Base-by-base conservation (phyloP, 1,139 yeast species). In the Pichia sp. region DNA sequence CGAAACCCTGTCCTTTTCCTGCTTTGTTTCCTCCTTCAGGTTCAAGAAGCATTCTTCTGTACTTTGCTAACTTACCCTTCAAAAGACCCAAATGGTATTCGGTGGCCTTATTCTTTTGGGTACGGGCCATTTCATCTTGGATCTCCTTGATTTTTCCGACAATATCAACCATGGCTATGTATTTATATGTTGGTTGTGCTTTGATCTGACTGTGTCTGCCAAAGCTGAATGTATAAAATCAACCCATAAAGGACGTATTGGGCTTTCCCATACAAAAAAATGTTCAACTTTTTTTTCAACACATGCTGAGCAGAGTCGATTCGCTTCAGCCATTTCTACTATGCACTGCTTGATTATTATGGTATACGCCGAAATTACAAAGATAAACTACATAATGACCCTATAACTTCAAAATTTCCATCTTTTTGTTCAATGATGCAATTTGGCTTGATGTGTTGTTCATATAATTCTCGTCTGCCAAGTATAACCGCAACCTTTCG, bases 21-120 rank as follows among this genome's bases (percentile, higher is more conserved):
- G 71, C 75, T 10, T 58, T 50, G 9, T 86, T 73, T 1, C 93
- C 86, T 2, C 93, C 86, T 46, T 88, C 85, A 14, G 97, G 98
- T 57, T 91, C 98, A 38, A 93, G 73, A 48, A 93, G 75, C 71
- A 91, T 96, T 61, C 95, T 84, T 60, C 98, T 80, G 61, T 86
- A 87, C 56, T 96, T 76, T n/a, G 99, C 99, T 43, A 93, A 76
- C 66, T 93, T 93, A 50, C 98, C 99, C 68, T 93, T 90, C 49
- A 93, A 72, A 34, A 91, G 78, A 56, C 99, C 98, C 61, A 93
- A 76, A 66, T 93, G 99, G 67, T 91, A 91, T 70, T 93, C 98
- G 1, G 99, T 93, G 56, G 99, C 99, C 70, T 93, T 93, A 65
- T 93, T 93, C 73, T 93, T 93, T 65, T 93, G 99, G 31, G 99